Percentiles rank a stretch among this genome's conserved stretches.
These are phyloP conservation scores for Talaromyces adpressus DNA, from an alignment of 495 filamentous ascomycete species.

Conservation along the genomic window DNA sequence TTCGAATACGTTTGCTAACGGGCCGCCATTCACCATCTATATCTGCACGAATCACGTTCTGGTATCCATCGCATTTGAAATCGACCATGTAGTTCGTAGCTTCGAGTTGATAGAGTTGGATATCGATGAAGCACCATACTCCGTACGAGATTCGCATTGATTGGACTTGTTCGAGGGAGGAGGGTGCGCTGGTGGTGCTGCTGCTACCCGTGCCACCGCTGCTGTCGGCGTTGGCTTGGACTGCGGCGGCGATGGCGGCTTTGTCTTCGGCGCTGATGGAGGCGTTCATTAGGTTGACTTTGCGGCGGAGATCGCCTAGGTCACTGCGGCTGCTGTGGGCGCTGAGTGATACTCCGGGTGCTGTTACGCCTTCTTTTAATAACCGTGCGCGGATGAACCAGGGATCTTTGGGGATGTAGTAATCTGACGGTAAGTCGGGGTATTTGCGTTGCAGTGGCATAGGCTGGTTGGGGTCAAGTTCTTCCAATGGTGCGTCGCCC, in stretches of 20 bases:
- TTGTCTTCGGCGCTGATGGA: conserved; percentile 32
- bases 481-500: conserved; percentile 2
- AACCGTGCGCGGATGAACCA: conserved; percentile 94
- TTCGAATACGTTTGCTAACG: conserved; percentile 40
- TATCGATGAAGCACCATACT: conserved; percentile 77
- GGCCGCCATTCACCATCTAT: conserved; percentile 38
- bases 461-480: conserved; percentile 20
- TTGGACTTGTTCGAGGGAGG: conserved; percentile 30
- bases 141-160: conserved; percentile 33
- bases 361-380: conserved; percentile 60
- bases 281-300: conserved; percentile 37
- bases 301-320: conserved; percentile 42
- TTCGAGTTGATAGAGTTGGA: conserved; percentile 95
- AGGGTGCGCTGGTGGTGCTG: conserved; percentile 28
- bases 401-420: conserved; percentile 81
- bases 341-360: conserved; percentile 43
- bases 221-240: conserved; percentile 16
- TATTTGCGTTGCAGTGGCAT: conserved; percentile 41
- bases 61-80: conserved; percentile 98
- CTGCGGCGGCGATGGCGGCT: conserved; percentile 28
- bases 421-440: conserved; percentile 45
- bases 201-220: conserved; percentile 20
- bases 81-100: conserved; percentile 91
- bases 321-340: conserved; percentile 53
- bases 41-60: conserved; percentile 57